Conservation (phyloP, 2,329 filamentous ascomycete species). For the Colletotrichum sp. region DNA sequence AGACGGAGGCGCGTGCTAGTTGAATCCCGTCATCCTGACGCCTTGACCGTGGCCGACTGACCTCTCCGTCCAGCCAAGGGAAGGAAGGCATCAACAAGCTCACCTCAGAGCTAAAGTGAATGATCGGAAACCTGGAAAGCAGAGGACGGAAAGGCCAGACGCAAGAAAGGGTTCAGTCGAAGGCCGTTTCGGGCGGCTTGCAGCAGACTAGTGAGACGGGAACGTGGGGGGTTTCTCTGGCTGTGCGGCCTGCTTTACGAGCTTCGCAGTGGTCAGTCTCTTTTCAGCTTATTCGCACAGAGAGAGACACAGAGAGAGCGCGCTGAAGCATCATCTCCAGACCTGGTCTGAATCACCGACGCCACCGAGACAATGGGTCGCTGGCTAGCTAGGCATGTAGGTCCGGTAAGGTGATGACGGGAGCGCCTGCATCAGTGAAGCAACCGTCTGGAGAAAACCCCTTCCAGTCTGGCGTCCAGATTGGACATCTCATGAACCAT, state of each 20-base stretch:
- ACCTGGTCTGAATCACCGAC: neutral
- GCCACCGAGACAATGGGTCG: neutral
- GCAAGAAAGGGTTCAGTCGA: neutral
- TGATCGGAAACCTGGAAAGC: neutral
- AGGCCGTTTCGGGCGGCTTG: conserved; percentile 12
- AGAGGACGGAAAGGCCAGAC: neutral
- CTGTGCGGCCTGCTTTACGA: neutral
- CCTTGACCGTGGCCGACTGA: neutral
- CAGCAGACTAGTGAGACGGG: conserved; percentile 4
- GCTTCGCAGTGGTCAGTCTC: neutral
- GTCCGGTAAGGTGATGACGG: neutral
- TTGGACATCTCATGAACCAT: neutral
- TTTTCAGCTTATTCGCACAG: neutral
- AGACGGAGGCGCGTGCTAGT: conserved; percentile 4
- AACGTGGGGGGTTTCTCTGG: conserved; percentile 12
- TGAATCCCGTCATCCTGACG: conserved; percentile 6
- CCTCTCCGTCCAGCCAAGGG: neutral
- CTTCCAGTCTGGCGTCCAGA: neutral
- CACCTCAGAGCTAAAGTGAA: neutral
- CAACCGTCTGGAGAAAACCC: neutral
- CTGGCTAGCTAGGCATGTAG: neutral
- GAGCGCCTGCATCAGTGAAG: neutral
- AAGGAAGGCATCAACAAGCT: neutral
- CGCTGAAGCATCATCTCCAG: neutral
- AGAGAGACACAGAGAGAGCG: neutral